Evolutionary conservation across 164 flowering plant species (phyloP), one percentile per base, ranked within the genome.

Genomic region (Magnolia changhungtana): DNA sequence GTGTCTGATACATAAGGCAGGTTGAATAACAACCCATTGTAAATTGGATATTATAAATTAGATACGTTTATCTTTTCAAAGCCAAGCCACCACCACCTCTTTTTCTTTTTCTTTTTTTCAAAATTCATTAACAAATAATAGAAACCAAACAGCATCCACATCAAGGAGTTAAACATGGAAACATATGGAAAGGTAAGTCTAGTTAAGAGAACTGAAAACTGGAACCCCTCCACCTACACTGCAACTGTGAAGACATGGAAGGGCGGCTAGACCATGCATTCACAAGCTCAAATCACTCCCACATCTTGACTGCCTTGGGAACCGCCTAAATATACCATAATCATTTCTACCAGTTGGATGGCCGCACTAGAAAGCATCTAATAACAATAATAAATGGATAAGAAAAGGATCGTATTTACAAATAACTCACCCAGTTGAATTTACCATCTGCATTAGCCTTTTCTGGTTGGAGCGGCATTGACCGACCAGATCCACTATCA

Each of bases 401-500:
- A 59, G 27, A 20, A n/a, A 58, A 4, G 20, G 29, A 8, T 37
- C 27, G 23, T 20, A 23, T 20, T 20, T 29, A 19, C 3, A 51
- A 67, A 80, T 49, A 73, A 78, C 87, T 75, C 81, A 94, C 99
- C 83, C 90, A 18, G 95, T 89, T 66, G 97, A 86, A 27, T 87
- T 86, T 64, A 96, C 82, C 90, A 90, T 86, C 82, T 92, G 92
- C 90, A 92, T 89, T 75, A 96, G 85, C 83, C 84, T 90, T 83
- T 84, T 94, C 81, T 96, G 98, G 85, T 91, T 88, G 72, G 95
- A 72, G 45, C 91, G 96, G 67, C 99, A 94, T 19, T 77, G 90
- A 55, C 82, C 82, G 19, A 87, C 97, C 76, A 96, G 97, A 84
- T 96, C 99, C 66, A 87, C 88, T 55, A 96, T 90, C 74, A 96